phyloP scores from a whole-genome alignment of 2,329 filamentous ascomycete genomes.

The Diaporthe sp. region DNA sequence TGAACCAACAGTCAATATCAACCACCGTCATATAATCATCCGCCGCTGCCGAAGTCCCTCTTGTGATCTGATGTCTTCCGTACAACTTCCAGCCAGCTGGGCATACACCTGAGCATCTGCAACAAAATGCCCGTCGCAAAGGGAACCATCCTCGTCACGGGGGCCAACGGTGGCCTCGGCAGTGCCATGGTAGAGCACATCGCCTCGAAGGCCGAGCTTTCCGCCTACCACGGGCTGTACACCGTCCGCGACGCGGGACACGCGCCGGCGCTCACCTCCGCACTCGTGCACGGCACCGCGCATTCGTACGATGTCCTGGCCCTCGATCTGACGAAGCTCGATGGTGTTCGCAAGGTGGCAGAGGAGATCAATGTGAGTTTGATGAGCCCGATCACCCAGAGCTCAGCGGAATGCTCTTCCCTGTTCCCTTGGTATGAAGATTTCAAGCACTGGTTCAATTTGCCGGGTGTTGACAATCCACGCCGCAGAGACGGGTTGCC shows the following conservation, averaged over 20 bases:
- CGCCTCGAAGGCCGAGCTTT: background rate
- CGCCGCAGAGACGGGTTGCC: too few relatives aligned
- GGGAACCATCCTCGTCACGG: constrained; percentile 10
- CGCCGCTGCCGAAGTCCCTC: background rate
- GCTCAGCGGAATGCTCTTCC: too few relatives aligned
- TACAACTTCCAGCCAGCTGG: background rate
- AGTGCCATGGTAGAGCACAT: background rate
- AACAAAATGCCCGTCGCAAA: background rate
- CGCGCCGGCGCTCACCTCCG: background rate
- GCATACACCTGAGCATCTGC: background rate
- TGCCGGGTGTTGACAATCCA: too few relatives aligned
- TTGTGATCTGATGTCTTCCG: background rate
- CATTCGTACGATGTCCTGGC: background rate
- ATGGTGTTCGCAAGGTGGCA: too few relatives aligned
- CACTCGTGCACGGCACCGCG: background rate
- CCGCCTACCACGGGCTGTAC: background rate
- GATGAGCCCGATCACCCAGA: too few relatives aligned
- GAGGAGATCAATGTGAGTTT: too few relatives aligned
- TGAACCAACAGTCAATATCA: background rate
- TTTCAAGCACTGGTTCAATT: too few relatives aligned
- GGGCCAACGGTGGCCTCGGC: background rate
- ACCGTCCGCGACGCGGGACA: background rate
- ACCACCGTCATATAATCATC: background rate
- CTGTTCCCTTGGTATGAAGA: too few relatives aligned
- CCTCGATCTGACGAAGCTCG: too few relatives aligned